phyloP scores from a whole-genome alignment of 2,329 filamentous ascomycete genomes.

The Monilinia vaccinii-corymbosi region DNA sequence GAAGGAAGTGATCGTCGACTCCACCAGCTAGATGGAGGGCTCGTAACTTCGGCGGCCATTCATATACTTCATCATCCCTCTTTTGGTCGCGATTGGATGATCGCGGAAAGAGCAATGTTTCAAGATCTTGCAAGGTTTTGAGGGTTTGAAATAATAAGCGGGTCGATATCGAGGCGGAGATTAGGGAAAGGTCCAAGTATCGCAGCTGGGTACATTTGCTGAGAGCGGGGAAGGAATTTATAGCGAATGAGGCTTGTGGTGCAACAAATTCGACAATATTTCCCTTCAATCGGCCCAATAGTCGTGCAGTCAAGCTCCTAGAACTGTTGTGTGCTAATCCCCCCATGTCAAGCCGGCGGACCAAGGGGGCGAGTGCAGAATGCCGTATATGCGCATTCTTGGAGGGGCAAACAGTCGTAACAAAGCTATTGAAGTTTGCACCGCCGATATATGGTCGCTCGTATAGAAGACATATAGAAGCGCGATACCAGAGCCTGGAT shows the following conservation, averaged over 20 bases:
- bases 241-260: conserved; percentile 28
- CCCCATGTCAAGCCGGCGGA: conserved; percentile 28
- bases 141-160: conserved; percentile 28
- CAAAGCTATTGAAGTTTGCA: conserved; percentile 27
- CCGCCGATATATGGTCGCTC: conserved; percentile 23
- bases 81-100: conserved; percentile 21
- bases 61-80: conserved; percentile 13
- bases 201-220: conserved; percentile 28
- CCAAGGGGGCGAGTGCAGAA: conserved; percentile 24
- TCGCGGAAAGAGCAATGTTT: conserved; percentile 28
- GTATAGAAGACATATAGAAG: conserved; percentile 24
- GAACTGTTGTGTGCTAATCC: conserved; percentile 28
- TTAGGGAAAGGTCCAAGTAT: conserved; percentile 27
- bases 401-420: conserved; percentile 29
- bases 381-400: conserved; percentile 30
- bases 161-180: conserved; percentile 27
- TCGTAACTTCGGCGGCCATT: conserved; percentile 27
- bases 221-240: conserved; percentile 30
- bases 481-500: conserved; percentile 27
- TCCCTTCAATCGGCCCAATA: conserved; percentile 28
- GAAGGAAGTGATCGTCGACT: conserved; percentile 25
- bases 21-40: conserved; percentile 29
- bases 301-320: conserved; percentile 26
- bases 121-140: conserved; percentile 22
- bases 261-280: conserved; percentile 29